Percentiles rank a stretch among this genome's conserved stretches.
These are phyloP conservation scores for Diplotaxis tenuifolia DNA, from an alignment of 345 rosid genomes.

Conservation along the genomic window DNA sequence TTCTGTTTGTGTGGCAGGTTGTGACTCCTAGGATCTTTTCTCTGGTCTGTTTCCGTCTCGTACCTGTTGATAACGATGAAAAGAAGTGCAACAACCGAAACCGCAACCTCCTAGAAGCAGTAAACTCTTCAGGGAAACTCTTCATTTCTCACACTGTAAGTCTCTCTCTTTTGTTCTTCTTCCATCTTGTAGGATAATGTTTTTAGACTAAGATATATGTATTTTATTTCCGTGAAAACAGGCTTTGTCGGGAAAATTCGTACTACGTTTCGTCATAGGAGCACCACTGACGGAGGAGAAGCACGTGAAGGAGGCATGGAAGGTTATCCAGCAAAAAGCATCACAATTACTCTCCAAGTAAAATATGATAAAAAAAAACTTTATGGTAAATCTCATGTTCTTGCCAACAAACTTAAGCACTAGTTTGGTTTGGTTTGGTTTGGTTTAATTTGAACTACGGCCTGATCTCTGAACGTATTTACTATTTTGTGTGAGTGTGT, in stretches of 20 bases:
- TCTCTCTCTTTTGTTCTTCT: not conserved
- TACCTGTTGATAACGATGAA: constrained; percentile 39
- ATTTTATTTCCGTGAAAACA: constrained; percentile 27
- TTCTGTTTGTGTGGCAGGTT: constrained; percentile 42
- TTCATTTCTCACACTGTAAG: constrained; percentile 85
- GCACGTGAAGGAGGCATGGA: constrained; percentile 80
- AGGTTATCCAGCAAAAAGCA: constrained; percentile 60
- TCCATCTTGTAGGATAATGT: not conserved
- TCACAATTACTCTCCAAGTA: constrained; percentile 45
- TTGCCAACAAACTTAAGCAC: constrained; percentile 12
- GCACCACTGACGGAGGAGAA: constrained; percentile 88
- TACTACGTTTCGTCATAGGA: constrained; percentile 73
- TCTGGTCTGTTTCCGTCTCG: constrained; percentile 71
- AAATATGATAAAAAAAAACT: not conserved
- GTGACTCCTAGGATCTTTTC: constrained; percentile 74
- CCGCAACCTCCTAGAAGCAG: constrained; percentile 62
- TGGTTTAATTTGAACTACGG: not conserved
- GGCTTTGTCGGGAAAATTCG: constrained; percentile 62
- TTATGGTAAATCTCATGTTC: not conserved
- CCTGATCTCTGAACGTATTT: not conserved
- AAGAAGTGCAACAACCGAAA: constrained; percentile 52
- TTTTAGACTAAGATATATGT: not conserved
- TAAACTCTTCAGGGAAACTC: constrained; percentile 71
- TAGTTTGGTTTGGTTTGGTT: constrained; percentile 11
- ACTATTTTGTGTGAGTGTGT: too few relatives aligned